Evolutionary conservation across 2,329 filamentous ascomycete species (phyloP), one percentile per base, ranked within the genome.

Genomic region (Lachnellula suecica): DNA sequence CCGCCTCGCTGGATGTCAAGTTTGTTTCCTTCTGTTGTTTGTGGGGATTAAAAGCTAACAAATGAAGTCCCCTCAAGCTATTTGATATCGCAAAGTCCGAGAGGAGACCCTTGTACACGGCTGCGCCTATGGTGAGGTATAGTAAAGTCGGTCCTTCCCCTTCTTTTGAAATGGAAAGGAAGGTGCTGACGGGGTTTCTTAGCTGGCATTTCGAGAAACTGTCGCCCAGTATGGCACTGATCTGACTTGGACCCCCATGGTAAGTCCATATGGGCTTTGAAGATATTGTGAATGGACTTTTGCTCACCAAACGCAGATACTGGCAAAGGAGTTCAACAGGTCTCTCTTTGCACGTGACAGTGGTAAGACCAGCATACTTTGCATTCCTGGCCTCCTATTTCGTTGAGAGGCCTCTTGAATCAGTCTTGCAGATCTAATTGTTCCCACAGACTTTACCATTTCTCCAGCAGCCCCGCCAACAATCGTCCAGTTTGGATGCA

Each of bases 181-280:
- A 29, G 9, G 31, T 43, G 44, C 40, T 47, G 19, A 51, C n/a
- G 40, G 49, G 7, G 48, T 67, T 62, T 50, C 61, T 56, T 25
- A 87, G 78, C 77, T 89, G 38, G 85, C 86, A 42, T 89, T 89
- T 64, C 79, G 86, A 44, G 79, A 87, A 60, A 84, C 85, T 0
- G 82, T 85, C 3, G 77, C 83, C 56, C 73, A 79, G 44, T 88
- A 86, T 66, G 81, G 79, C 44, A 79, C 81, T 15, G 85, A 89
- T 66, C 66, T 89, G 6, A 83, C 80, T 59, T 89, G 85, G 80
- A 88, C 85, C 2, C 86, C 86, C 40, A 89, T 89, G 86, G 75
- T 76, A 53, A 50, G 61, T 43, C 19, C 37, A n/a, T 8, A 5
- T n/a, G n/a, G n/a, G n/a, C n/a, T n/a, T n/a, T n/a, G n/a, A n/a